Base-by-base conservation (phyloP, 169 alveolate species). In the Cryptosporidium tyzzeri region DNA sequence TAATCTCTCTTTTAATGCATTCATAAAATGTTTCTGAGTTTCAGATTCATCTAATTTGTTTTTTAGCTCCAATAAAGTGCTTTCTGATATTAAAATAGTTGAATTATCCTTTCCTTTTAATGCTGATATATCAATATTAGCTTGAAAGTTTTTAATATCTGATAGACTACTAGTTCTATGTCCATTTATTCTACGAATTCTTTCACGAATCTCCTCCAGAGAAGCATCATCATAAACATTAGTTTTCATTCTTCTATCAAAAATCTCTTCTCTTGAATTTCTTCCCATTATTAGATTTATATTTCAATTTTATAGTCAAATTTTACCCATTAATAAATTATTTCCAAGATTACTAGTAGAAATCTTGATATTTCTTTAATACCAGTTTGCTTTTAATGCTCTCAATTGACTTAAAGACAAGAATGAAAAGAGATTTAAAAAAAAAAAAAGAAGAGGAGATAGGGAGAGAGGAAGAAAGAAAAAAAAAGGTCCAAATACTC, bases 101-200 rank as follows among this genome's bases (percentile, higher is more conserved):
- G 89, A 62, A n/a, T 65, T 53, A 26, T 61, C 65, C 10, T 45
- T 31, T 12, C 50, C 51, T 23, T 41, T 59, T 26, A 65, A 26
- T 1, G 75, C 2, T 29, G 62, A 44, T 44, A 44, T 45, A 18
- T 80, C 89, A 12, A 35, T 39, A 80, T 23, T 62, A 14, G 12
- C 39, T 35, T 73, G 86, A 29, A 80, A 41, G 70, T 80, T 48
- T 45, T 45, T 62, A 41, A 80, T 80, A 62, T 80, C 89, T 37
- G 89, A 80, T 5, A 80, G 33, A 39, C 89, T 80, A 29, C 89
- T 80, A n/a, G 89, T 45, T 65, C 89, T 58, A n/a, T 80, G 89
- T 3, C 86, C 86, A 33, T 73, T 18, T 18, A 73, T 73, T 21
- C 86, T 29, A 10, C 86, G 55, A 48, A 73, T 73, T 35, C 86